Evolutionary conservation across 2,329 filamentous ascomycete species (phyloP).

Genomic region (Iodosphaeria phyllophila): DNA sequence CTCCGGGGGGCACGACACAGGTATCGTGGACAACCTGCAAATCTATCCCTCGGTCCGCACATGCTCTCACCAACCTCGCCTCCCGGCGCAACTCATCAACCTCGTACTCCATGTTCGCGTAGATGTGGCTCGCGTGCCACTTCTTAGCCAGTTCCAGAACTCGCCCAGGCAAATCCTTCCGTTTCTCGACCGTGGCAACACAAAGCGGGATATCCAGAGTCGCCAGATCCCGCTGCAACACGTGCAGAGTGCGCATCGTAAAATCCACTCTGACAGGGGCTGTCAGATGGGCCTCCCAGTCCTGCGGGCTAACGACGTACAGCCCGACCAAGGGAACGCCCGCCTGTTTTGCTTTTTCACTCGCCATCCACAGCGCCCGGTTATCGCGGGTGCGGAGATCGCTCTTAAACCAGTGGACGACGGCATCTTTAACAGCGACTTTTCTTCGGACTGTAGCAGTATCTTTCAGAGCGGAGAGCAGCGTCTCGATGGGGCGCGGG

Average conservation of each 20-base stretch:
- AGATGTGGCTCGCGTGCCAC: slow-evolving; percentile 62
- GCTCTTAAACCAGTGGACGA: slow-evolving; percentile 83
- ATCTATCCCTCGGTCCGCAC: slow-evolving; percentile 42
- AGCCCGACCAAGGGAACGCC: slow-evolving; percentile 55
- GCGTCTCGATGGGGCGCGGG: slow-evolving; percentile 51
- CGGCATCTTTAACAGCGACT: slow-evolving; percentile 36
- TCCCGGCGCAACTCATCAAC: slow-evolving; percentile 77
- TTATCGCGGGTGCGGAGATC: slow-evolving; percentile 65
- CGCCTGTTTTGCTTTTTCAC: slow-evolving; percentile 44
- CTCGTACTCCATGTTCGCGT: slow-evolving; percentile 77
- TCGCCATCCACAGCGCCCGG: slow-evolving; percentile 47
- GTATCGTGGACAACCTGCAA: slow-evolving; percentile 65
- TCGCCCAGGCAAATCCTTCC: slow-evolving; percentile 39
- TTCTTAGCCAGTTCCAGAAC: slow-evolving; percentile 46
- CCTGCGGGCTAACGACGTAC: slow-evolving; percentile 67
- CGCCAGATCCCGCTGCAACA: slow-evolving; percentile 46
- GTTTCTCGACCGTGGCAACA: slow-evolving; percentile 49
- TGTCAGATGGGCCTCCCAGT: slow-evolving; percentile 65
- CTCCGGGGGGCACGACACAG: slow-evolving; percentile 62
- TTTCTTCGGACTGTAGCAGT: slow-evolving; percentile 34
- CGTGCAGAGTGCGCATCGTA: slow-evolving; percentile 49
- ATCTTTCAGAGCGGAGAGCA: slow-evolving; percentile 40
- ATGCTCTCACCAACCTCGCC: slow-evolving; percentile 39
- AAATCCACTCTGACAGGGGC: slow-evolving; percentile 64
- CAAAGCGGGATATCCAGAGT: slow-evolving; percentile 61